Percentiles rank a stretch among this genome's conserved stretches.
Evolutionary conservation across 192 early-diverging fungal species (phyloP).

Genomic region (Coemansia sp.): DNA sequence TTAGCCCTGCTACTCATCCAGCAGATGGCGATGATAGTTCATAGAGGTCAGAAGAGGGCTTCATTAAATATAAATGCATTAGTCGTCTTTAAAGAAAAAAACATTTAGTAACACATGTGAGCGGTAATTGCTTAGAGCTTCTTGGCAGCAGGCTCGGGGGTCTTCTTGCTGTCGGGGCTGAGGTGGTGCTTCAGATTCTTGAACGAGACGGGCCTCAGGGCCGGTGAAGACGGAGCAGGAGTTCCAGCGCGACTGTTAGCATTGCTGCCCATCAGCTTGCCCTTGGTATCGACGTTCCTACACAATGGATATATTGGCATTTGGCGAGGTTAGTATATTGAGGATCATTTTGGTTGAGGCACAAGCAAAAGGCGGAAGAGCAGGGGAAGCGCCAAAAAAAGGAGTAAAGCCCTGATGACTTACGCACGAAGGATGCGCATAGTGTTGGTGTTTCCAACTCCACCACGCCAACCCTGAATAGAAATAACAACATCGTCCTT

Average conservation of each 20-base stretch:
- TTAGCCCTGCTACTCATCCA: background rate
- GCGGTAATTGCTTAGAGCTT: background rate
- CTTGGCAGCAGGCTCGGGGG: slow-evolving; percentile 17
- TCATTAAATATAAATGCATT: background rate
- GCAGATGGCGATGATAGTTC: background rate
- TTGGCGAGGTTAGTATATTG: slow-evolving; percentile 1
- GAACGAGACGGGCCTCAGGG: slow-evolving; percentile 14
- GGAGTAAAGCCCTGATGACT: slow-evolving; percentile 11
- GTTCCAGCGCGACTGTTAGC: slow-evolving; percentile 25
- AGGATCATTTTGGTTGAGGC: background rate
- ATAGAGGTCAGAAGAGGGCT: background rate
- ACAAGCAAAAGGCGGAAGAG: background rate
- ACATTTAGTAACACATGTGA: background rate
- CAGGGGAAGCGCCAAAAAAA: background rate
- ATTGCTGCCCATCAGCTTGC: slow-evolving; percentile 20
- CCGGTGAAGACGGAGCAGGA: slow-evolving; percentile 24
- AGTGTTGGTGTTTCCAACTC: slow-evolving; percentile 80
- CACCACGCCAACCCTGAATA: slow-evolving; percentile 77
- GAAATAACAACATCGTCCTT: slow-evolving; percentile 69
- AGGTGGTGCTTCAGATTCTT: slow-evolving; percentile 27
- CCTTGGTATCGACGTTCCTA: slow-evolving; percentile 24
- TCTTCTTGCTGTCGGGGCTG: slow-evolving; percentile 13
- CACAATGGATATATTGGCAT: background rate
- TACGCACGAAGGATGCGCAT: slow-evolving; percentile 71
- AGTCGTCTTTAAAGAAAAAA: background rate